Evolutionary conservation across 257 asterid species (phyloP).

Genomic region (Solanum gandarillasii): DNA sequence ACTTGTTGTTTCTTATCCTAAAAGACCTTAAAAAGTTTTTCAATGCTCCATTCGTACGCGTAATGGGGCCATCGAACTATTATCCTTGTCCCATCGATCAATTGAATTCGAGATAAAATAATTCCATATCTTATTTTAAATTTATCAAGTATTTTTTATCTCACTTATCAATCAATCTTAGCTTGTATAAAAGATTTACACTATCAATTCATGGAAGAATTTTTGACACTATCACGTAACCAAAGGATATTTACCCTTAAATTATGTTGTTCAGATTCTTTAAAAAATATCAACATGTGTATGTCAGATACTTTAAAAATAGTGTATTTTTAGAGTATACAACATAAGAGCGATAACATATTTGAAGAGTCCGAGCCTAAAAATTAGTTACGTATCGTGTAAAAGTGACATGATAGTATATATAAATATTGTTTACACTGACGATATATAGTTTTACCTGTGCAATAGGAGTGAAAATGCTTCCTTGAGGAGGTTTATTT

Average conservation of each 20-base stretch:
- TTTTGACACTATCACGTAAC: background rate
- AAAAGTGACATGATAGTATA: background rate
- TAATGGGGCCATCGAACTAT: background rate
- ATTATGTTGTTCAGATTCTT: too few species aligned
- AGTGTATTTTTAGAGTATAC: too few species aligned
- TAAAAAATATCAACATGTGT: background rate
- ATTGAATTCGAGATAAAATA: background rate
- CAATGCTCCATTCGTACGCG: background rate
- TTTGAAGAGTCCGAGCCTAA: background rate
- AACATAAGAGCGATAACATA: too few species aligned
- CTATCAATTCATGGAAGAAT: background rate
- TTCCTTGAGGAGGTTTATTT: conserved; percentile 77
- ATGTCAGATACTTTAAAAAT: too few species aligned
- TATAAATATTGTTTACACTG: background rate
- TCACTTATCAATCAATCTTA: background rate
- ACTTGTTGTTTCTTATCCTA: background rate
- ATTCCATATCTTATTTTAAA: background rate
- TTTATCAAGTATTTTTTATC: background rate
- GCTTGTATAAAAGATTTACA: background rate
- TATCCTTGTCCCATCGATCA: background rate
- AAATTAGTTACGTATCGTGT: background rate
- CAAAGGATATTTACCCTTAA: background rate
- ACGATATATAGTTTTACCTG: conserved; percentile 36
- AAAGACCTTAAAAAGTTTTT: background rate
- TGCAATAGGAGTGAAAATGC: conserved; percentile 72